Base-by-base conservation (phyloP, 495 filamentous ascomycete genomes). In the Xylaria palmicola region DNA sequence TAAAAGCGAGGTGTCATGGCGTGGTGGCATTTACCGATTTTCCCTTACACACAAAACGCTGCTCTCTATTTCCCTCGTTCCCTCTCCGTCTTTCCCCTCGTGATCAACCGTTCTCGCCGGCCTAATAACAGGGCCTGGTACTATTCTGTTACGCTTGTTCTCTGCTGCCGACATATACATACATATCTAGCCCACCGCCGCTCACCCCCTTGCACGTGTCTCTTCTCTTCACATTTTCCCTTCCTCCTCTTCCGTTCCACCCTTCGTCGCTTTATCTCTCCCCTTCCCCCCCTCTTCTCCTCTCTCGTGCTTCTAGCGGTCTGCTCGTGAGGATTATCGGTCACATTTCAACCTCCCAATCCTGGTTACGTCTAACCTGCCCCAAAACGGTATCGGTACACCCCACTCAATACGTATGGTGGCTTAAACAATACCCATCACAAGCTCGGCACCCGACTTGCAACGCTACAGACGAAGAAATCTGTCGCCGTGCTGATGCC, bases 181-280 rank as follows among this genome's bases (percentile, higher is more conserved):
- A 15, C 34, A 29, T 40, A 45, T 39, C 70, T 73, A 60, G 71
- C 77, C 77, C 68, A 75, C 70, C 72, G 64, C 71, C 72, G 62
- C 65, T 52, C 56, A 62, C 59, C 71, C 59, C 60, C 60, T 65
- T 67, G 67, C 62, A 71, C 73, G 63, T 72, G 59, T 62, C 58
- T 64, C 54, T 62, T 65, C 62, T 69, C 30, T 60, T 64, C 24
- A 34, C 37, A 45, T 8, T 58, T 63, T 51, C 48, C 37, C 54
- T 51, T 48, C 24, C 32, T 47, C 47, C 58, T 52, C 55, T 57
- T 58, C 40, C 56, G 45, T 51, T 64, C 56, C 60, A 56, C 62
- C 50, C 53, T 54, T 53, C 34, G 56, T 61, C 51, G 19, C 29
- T 13, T 29, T 9, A 6, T 39, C 40, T 29, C 34, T 36, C 27